A percentile compares a stretch with the other conserved stretches of the same genome.
phyloP scores from a whole-genome alignment of 2,329 filamentous ascomycete species.

The Helminthosporium solani region DNA sequence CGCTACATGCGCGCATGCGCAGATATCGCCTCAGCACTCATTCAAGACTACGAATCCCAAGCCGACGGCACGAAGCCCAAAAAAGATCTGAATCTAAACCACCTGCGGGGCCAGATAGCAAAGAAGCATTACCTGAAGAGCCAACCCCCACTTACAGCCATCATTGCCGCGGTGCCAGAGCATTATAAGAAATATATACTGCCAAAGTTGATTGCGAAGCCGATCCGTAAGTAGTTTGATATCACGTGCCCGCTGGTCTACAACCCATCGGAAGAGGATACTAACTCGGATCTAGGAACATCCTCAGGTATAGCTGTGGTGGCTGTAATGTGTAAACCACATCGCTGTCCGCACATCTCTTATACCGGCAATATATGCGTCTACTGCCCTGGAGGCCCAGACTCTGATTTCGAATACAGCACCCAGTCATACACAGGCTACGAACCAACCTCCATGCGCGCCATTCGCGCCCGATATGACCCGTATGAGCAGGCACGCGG shows the following conservation, averaged over 20 bases:
- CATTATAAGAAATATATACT: conserved; percentile 99
- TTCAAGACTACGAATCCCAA: conserved; percentile 87
- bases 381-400: conserved; percentile 95
- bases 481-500: conserved; percentile 97
- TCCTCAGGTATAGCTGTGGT: conserved; percentile 97
- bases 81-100: conserved; percentile 91
- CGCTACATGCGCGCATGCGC: conserved; percentile 91
- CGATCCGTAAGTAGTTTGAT: conserved; percentile 66
- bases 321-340: conserved; percentile 99
- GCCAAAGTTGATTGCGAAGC: conserved; percentile 94
- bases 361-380: conserved; percentile 99
- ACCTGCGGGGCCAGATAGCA: conserved; percentile 78
- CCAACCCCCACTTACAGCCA: conserved; percentile 89
- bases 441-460: conserved; percentile 97
- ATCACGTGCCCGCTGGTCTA: not conserved
- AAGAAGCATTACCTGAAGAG: conserved; percentile 90
- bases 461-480: conserved; percentile 94
- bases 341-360: conserved; percentile 94
- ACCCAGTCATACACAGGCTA: conserved; percentile 99
- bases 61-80: conserved; percentile 70
- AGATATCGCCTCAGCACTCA: conserved; percentile 89
- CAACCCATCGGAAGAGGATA: not conserved
- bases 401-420: conserved; percentile 98
- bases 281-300: conserved; percentile 58
- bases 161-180: conserved; percentile 97